Conservation (phyloP, 768 basidiomycete genomes). For the Ramaria sp. region DNA sequence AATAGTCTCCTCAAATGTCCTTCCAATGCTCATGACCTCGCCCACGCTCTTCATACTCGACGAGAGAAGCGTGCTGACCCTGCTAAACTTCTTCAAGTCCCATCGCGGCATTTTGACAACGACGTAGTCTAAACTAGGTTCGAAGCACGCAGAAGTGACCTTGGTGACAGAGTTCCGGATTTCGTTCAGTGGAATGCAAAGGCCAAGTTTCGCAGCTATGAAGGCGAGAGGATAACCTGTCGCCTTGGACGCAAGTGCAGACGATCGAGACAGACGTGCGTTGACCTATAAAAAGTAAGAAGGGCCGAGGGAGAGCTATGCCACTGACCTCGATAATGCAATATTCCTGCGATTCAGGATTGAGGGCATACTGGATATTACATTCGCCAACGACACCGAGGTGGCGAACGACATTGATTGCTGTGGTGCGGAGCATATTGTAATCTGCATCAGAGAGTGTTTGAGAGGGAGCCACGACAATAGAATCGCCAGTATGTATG, state of each 20-base stretch:
- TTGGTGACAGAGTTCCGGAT: conserved; percentile 98
- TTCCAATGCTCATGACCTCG: conserved; percentile 98
- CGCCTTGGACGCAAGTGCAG: conserved; percentile 95
- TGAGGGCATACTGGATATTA: conserved; percentile 98
- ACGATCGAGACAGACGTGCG: conserved; percentile 96
- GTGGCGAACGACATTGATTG: conserved; percentile 97
- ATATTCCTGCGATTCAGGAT: conserved; percentile 90
- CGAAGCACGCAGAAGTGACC: conserved; percentile 94
- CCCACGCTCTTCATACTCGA: conserved; percentile 99
- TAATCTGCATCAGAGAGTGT: conserved; percentile 98
- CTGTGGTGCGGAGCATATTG: conserved; percentile 97
- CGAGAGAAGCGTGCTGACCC: conserved; percentile 83
- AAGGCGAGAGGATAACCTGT: conserved; percentile 98
- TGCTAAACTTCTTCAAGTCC: conserved; percentile 97
- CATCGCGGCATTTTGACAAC: conserved; percentile 99
- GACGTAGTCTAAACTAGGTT: conserved; percentile 93
- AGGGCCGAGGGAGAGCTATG: not conserved
- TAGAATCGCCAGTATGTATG: conserved; percentile 97
- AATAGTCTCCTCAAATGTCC: conserved; percentile 97
- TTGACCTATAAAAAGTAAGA: conserved; percentile 45
- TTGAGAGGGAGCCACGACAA: conserved; percentile 95
- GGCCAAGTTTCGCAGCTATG: conserved; percentile 95
- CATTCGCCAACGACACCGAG: conserved; percentile 97
- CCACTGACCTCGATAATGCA: conserved; percentile 86
- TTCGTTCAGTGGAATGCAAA: conserved; percentile 94